Evolutionary conservation across 345 rosid genomes (phyloP).

Genomic region (Populus ilicifolia): DNA sequence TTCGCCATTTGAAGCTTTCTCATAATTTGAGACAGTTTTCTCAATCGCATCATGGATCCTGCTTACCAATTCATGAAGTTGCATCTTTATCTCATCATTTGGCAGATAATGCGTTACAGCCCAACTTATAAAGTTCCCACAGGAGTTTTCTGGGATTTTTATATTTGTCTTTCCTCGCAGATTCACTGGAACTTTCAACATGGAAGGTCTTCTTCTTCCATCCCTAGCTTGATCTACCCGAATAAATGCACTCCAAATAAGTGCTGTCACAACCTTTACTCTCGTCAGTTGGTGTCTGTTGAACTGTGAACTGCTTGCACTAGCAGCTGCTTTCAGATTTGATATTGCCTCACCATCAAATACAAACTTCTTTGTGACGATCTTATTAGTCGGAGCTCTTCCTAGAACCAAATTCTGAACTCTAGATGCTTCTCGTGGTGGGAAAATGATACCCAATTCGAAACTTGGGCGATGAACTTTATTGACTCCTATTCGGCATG

Average conservation of each 20-base stretch:
- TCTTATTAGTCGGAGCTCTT: background rate
- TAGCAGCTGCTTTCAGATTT: constrained; percentile 2
- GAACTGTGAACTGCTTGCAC: background rate
- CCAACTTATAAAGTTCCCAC: background rate
- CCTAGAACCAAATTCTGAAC: no score
- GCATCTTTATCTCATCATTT: background rate
- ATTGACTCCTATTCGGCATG: constrained; percentile 3
- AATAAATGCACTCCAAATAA: constrained; percentile 26
- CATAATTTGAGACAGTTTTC: background rate
- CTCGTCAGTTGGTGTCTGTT: constrained; percentile 12
- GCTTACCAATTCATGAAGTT: constrained; percentile 18
- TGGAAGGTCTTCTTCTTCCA: constrained; percentile 9
- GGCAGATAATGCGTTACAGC: background rate
- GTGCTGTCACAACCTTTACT: constrained; percentile 14
- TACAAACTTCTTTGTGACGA: constrained; percentile 1
- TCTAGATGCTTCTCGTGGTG: background rate
- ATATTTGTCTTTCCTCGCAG: constrained; percentile 12
- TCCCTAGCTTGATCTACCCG: background rate
- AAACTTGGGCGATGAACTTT: constrained; percentile 5
- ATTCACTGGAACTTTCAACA: constrained; percentile 11
- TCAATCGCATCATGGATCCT: constrained; percentile 8
- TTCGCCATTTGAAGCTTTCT: background rate
- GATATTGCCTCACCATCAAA: constrained; percentile 2
- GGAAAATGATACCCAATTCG: constrained; percentile 12
- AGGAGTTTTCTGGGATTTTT: background rate